phyloP scores from a whole-genome alignment of 2,329 filamentous ascomycete genomes.

The Plenodomus lindquistii region DNA sequence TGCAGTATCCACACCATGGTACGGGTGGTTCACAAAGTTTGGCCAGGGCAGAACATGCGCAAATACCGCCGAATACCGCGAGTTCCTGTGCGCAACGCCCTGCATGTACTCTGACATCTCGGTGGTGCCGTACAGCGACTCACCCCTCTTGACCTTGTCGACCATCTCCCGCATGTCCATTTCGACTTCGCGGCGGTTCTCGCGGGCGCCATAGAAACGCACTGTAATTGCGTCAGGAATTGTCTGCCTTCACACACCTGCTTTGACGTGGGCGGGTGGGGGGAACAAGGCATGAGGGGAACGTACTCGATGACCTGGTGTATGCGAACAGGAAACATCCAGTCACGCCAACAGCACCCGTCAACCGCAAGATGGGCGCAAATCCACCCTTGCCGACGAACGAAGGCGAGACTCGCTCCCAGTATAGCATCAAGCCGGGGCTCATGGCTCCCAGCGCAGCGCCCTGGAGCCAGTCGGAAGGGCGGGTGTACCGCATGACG shows the following conservation, averaged over 20 bases:
- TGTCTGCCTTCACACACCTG: no score
- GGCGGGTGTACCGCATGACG: conserved; percentile 83
- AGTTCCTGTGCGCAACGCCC: conserved; percentile 89
- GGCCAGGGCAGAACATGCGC: conserved; percentile 90
- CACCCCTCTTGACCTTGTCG: conserved; percentile 86
- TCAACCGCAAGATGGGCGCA: conserved; percentile 78
- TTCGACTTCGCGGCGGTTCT: conserved; percentile 89
- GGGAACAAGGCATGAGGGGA: background rate
- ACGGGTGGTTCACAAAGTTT: conserved; percentile 91
- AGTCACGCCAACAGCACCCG: conserved; percentile 69
- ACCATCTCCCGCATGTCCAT: conserved; percentile 99
- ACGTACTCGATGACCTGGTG: conserved; percentile 79
- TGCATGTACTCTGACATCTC: conserved; percentile 85
- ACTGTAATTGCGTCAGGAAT: conserved; percentile 56
- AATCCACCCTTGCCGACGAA: conserved; percentile 83
- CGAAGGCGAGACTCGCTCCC: conserved; percentile 85
- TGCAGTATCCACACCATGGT: conserved; percentile 93
- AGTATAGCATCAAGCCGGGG: conserved; percentile 73
- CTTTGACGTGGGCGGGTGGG: background rate
- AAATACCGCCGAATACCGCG: conserved; percentile 84
- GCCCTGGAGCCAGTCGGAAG: conserved; percentile 79
- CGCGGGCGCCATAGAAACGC: conserved; percentile 92
- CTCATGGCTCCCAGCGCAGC: conserved; percentile 69
- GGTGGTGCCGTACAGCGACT: conserved; percentile 85
- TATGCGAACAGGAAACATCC: conserved; percentile 88